phyloP scores from a whole-genome alignment of 2,329 filamentous ascomycete genomes.

The Alternaria sp. region DNA sequence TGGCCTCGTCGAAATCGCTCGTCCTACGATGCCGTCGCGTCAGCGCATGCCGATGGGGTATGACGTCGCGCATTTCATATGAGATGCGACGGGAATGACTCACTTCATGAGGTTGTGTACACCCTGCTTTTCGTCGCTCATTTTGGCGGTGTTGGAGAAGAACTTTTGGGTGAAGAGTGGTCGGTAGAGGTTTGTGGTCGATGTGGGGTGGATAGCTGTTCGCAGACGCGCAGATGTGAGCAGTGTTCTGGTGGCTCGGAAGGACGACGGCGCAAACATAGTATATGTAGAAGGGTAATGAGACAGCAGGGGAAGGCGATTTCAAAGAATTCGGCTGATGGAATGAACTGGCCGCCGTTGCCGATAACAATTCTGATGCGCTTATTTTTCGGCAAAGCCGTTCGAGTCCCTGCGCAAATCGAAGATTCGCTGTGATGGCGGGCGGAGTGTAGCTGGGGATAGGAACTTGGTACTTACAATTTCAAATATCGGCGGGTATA shows the following conservation, averaged over 20 bases:
- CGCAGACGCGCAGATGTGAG: constrained; percentile 50
- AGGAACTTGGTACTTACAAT: constrained; percentile 33
- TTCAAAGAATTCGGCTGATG: constrained; percentile 44
- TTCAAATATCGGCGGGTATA: constrained; percentile 19
- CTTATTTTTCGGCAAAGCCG: constrained; percentile 41
- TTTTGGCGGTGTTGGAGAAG: constrained; percentile 53
- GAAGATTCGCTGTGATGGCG: constrained; percentile 8
- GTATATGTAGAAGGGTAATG: constrained; percentile 38
- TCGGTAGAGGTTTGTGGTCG: constrained; percentile 41
- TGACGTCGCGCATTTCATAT: constrained; percentile 17
- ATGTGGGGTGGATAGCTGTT: constrained; percentile 41
- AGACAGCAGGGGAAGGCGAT: constrained; percentile 34
- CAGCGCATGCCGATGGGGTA: constrained; percentile 9
- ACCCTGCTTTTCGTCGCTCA: constrained; percentile 50
- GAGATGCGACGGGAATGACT: constrained; percentile 30
- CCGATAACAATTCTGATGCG: constrained; percentile 40
- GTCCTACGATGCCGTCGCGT: constrained; percentile 54
- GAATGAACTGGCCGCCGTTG: constrained; percentile 42
- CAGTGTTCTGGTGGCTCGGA: constrained; percentile 49
- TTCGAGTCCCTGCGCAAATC: constrained; percentile 34
- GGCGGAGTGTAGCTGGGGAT: constrained; percentile 3
- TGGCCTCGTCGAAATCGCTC: constrained; percentile 63
- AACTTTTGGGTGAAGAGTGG: constrained; percentile 43
- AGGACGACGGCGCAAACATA: constrained; percentile 50
- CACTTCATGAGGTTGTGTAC: constrained; percentile 59